phyloP scores from a whole-genome alignment of 441 rosid genomes.

The Biscutella laevigata region DNA sequence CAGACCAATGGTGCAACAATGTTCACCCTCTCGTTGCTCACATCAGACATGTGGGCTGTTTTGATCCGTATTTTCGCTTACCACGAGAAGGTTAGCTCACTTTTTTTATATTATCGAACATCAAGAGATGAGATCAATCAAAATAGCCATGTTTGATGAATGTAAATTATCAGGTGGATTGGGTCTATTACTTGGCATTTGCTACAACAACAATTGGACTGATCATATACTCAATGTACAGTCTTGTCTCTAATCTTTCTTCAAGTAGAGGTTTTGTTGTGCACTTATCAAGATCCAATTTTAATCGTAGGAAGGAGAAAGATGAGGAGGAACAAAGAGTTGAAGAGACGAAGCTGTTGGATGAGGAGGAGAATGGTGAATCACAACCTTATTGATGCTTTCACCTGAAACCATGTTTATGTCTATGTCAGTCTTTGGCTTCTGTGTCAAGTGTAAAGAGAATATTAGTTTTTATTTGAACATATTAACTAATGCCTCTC shows the following conservation, averaged over 20 bases:
- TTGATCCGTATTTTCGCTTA: conserved; percentile 69
- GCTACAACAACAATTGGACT: conserved; percentile 60
- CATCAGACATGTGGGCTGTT: conserved; percentile 92
- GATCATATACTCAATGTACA: conserved; percentile 64
- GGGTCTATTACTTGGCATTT: conserved; percentile 77
- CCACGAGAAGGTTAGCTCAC: conserved; percentile 64
- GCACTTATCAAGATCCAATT: neutral
- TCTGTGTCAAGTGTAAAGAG: too few relatives aligned
- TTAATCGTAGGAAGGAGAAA: conserved; percentile 44
- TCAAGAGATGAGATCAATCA: too few relatives aligned
- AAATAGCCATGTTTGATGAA: neutral
- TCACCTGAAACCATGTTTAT: neutral
- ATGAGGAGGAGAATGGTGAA: conserved; percentile 38
- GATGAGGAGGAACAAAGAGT: conserved; percentile 33
- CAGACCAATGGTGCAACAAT: conserved; percentile 69
- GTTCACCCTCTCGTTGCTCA: conserved; percentile 73
- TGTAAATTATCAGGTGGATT: conserved; percentile 72
- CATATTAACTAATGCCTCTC: too few relatives aligned
- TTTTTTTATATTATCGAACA: neutral
- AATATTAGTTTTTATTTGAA: too few relatives aligned
- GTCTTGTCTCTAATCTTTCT: neutral
- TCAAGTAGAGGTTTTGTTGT: neutral
- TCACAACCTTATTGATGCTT: neutral
- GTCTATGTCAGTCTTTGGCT: too few relatives aligned
- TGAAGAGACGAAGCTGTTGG: conserved; percentile 31